A percentile compares a stretch with the other conserved stretches of the same genome.
phyloP scores from a whole-genome alignment of 371 early-diverging fungal species.

The Mucor saturninus region DNA sequence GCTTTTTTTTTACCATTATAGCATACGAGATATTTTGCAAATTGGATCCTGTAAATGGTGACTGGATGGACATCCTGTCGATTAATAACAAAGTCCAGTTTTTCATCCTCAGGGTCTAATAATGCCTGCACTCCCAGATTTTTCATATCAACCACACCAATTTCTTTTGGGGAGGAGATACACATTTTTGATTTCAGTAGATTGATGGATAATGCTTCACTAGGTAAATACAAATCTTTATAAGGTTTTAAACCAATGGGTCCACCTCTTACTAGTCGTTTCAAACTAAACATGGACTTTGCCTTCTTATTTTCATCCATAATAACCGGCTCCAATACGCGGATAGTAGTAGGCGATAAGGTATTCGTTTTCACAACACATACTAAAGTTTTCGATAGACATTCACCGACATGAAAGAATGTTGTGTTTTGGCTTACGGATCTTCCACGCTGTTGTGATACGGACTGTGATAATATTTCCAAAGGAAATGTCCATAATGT shows the following conservation, averaged over 20 bases:
- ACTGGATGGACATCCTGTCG: slow-evolving; percentile 23
- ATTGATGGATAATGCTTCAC: slow-evolving; percentile 85
- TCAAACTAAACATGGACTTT: slow-evolving; percentile 46
- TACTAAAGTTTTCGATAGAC: slow-evolving; percentile 72
- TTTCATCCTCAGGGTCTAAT: slow-evolving; percentile 45
- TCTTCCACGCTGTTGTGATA: slow-evolving; percentile 50
- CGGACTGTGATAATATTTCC: slow-evolving; percentile 56
- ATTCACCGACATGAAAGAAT: slow-evolving; percentile 90
- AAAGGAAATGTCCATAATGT: slow-evolving; percentile 75
- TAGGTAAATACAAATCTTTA: slow-evolving; percentile 90
- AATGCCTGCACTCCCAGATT: slow-evolving; percentile 61
- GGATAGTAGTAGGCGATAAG: slow-evolving; percentile 72
- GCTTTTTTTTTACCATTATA: slow-evolving; percentile 49
- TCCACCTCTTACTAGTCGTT: slow-evolving; percentile 55
- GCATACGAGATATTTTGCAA: slow-evolving; percentile 27
- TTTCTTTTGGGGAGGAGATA: slow-evolving; percentile 90
- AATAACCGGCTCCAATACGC: slow-evolving; percentile 75
- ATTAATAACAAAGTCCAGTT: slow-evolving; percentile 28
- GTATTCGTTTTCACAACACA: slow-evolving; percentile 75
- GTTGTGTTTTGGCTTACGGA: slow-evolving; percentile 79
- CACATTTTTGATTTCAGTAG: slow-evolving; percentile 85
- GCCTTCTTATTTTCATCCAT: slow-evolving; percentile 61
- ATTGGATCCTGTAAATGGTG: slow-evolving; percentile 27
- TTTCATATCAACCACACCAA: slow-evolving; percentile 90
- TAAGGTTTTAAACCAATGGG: slow-evolving; percentile 64